These are phyloP conservation scores for Trichomonascus vanleenenianus DNA, from an alignment of 805 yeast species.

Conservation along the genomic window DNA sequence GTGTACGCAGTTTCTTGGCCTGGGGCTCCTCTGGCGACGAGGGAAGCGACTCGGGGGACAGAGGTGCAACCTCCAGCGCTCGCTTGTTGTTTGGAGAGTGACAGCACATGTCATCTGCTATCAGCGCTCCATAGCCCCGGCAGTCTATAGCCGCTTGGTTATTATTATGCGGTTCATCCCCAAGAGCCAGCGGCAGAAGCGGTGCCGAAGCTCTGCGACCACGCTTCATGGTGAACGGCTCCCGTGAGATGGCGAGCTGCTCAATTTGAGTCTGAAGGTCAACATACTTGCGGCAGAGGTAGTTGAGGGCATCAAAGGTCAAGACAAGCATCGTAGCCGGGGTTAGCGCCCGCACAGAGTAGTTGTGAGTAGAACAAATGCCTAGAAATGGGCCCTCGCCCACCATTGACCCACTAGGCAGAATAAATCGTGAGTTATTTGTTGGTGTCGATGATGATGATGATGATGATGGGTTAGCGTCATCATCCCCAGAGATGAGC, in stretches of 20 bases:
- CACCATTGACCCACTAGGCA: conserved; percentile 57
- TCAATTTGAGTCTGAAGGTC: conserved; percentile 50
- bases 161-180: too few species aligned
- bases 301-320: conserved; percentile 45
- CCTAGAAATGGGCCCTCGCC: conserved; percentile 71
- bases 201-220: too few species aligned
- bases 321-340: conserved; percentile 55
- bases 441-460: too few species aligned
- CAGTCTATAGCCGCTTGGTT: too few species aligned
- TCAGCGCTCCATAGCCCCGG: too few species aligned
- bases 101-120: not conserved
- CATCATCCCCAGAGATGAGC: conserved; percentile 35
- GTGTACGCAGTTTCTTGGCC: conserved; percentile 7
- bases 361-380: conserved; percentile 39
- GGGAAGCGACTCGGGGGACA: not conserved
- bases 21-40: conserved; percentile 5
- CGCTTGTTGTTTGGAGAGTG: not conserved
- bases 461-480: too few species aligned
- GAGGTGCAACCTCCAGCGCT: not conserved
- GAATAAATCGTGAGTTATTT: conserved; percentile 47
- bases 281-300: conserved; percentile 52
- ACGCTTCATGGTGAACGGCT: too few species aligned
- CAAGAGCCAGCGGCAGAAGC: too few species aligned
- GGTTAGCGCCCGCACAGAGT: conserved; percentile 55
- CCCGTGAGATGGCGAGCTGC: conserved; percentile 39